These are phyloP conservation scores for Colletotrichum sp. DNA, from an alignment of 2,329 filamentous ascomycete species.

Conservation along the genomic window DNA sequence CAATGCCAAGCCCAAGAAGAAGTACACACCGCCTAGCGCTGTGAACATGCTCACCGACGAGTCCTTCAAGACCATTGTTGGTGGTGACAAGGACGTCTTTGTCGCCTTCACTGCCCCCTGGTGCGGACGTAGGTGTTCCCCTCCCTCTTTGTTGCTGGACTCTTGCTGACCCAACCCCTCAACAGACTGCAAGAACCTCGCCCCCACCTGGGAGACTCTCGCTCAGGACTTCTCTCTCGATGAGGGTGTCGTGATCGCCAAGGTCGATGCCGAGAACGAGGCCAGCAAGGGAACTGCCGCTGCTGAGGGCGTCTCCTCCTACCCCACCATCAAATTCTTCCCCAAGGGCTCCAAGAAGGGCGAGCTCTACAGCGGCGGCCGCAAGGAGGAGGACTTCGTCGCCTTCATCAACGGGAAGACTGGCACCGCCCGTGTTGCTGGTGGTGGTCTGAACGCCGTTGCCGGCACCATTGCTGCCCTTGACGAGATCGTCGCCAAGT, in stretches of 20 bases:
- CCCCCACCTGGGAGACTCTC: conserved; percentile 87
- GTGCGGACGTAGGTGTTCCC: conserved; percentile 85
- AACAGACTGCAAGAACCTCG: conserved; percentile 94
- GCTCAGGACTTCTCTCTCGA: conserved; percentile 83
- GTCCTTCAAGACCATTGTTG: conserved; percentile 79
- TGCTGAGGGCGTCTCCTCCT: conserved; percentile 80
- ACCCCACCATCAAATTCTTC: conserved; percentile 99
- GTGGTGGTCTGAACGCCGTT: conserved; percentile 77
- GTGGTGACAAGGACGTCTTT: conserved; percentile 85
- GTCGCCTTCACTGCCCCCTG: conserved; percentile 98
- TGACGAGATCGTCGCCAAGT: conserved; percentile 77
- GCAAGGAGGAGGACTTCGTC: conserved; percentile 78
- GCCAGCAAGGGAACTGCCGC: conserved; percentile 80
- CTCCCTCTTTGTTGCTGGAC: neutral
- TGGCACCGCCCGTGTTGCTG: conserved; percentile 82
- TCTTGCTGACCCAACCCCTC: conserved; percentile 3
- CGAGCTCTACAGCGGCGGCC: conserved; percentile 75
- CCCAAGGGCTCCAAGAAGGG: conserved; percentile 78
- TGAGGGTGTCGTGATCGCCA: conserved; percentile 82
- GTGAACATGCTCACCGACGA: conserved; percentile 82
- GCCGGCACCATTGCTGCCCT: conserved; percentile 85
- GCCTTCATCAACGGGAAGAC: conserved; percentile 87
- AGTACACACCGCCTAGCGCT: conserved; percentile 73
- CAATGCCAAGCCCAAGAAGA: conserved; percentile 79
- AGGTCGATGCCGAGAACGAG: conserved; percentile 91